Conservation (phyloP, 192 early-diverging fungal genomes). For the Backusella sp. region DNA sequence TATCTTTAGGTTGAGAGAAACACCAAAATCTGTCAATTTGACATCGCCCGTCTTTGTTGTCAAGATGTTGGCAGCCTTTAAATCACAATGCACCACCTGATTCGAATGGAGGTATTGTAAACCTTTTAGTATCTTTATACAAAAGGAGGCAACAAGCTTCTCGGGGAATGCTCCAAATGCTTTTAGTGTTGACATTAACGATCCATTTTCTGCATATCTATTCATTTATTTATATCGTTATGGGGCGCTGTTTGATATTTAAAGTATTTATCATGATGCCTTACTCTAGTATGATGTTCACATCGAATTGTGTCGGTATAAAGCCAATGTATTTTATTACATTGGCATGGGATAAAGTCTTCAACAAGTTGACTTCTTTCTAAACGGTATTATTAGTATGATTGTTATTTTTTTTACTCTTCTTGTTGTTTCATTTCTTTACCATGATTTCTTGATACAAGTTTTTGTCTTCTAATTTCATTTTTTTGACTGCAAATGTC, state of each 20-base stretch:
- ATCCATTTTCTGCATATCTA: constrained; percentile 89
- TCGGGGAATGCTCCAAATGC: constrained; percentile 92
- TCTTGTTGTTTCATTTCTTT: neutral
- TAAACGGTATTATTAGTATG: neutral
- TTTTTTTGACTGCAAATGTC: constrained; percentile 86
- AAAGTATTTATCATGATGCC: neutral
- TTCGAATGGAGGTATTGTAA: constrained; percentile 87
- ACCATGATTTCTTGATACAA: constrained; percentile 72
- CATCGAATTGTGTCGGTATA: constrained; percentile 62
- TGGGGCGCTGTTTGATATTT: no score
- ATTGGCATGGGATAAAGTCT: constrained; percentile 77
- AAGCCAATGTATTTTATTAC: constrained; percentile 86
- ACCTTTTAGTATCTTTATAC: constrained; percentile 86
- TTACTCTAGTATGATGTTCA: constrained; percentile 84
- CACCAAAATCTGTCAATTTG: constrained; percentile 96
- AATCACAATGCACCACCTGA: constrained; percentile 88
- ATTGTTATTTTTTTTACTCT: neutral
- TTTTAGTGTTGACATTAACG: constrained; percentile 78
- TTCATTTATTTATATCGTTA: neutral
- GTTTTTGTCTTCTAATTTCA: constrained; percentile 70
- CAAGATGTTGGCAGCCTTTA: constrained; percentile 96
- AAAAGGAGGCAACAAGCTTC: constrained; percentile 82
- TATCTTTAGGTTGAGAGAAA: constrained; percentile 83
- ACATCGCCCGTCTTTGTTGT: constrained; percentile 94
- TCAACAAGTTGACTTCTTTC: constrained; percentile 82